Conservation (phyloP, 2,329 filamentous ascomycete genomes). For the Chrysoporthe austroafricana region DNA sequence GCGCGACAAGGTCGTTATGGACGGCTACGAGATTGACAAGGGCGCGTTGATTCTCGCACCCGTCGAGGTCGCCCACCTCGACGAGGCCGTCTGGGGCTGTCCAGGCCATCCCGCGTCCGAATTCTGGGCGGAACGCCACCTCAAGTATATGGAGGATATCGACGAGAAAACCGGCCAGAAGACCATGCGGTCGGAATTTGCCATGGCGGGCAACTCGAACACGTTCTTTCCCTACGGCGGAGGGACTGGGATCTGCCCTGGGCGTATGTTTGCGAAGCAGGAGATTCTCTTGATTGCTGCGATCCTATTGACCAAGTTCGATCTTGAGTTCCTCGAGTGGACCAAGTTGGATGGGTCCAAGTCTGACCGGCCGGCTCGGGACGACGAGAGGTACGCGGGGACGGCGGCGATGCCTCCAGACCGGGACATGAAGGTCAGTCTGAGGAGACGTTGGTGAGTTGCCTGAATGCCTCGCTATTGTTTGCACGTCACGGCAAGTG, state of each 20-base stretch:
- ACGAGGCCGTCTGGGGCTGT: conserved; percentile 26
- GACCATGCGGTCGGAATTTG: conserved; percentile 11
- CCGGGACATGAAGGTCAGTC: conserved; percentile 31
- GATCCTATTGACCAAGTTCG: conserved; percentile 36
- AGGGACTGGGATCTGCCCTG: conserved; percentile 42
- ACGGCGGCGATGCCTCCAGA: conserved; percentile 30
- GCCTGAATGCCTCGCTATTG: background rate
- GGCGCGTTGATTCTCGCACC: conserved; percentile 33
- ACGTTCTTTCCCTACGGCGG: conserved; percentile 36
- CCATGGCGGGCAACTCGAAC: conserved; percentile 1
- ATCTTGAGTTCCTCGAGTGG: conserved; percentile 36
- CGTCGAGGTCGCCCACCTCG: conserved; percentile 33
- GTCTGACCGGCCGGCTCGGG: conserved; percentile 25
- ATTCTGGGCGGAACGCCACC: conserved; percentile 28
- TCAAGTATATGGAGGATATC: conserved; percentile 8
- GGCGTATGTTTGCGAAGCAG: conserved; percentile 44
- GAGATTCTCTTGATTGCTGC: conserved; percentile 42
- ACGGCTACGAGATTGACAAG: conserved; percentile 29
- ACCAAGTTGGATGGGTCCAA: conserved; percentile 23
- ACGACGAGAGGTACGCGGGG: conserved; percentile 22
- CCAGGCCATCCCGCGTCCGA: conserved; percentile 23
- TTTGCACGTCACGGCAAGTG: background rate
- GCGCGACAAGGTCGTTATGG: conserved; percentile 26
- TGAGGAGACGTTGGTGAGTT: conserved; percentile 16
- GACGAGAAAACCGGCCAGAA: conserved; percentile 1